Conservation (phyloP, 2,329 filamentous ascomycete genomes). For the Coccinonectria pachysandricola region DNA sequence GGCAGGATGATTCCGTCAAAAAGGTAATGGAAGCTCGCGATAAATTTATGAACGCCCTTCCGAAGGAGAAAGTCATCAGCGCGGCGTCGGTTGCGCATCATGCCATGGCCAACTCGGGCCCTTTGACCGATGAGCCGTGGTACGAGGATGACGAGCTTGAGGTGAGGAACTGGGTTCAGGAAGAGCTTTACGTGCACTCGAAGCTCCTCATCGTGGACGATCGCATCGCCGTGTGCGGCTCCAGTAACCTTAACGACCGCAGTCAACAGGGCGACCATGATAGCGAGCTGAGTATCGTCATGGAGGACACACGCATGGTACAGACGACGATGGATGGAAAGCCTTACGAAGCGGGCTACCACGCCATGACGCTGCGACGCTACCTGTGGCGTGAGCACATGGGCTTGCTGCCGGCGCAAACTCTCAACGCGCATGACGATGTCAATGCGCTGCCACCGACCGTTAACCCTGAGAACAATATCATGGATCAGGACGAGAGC, state of each 20-base stretch:
- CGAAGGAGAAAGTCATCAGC: slow-evolving; percentile 27
- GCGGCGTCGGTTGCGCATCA: slow-evolving; percentile 55
- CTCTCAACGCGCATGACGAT: slow-evolving; percentile 55
- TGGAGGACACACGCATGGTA: slow-evolving; percentile 69
- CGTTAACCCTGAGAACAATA: slow-evolving; percentile 55
- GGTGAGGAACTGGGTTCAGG: slow-evolving; percentile 82
- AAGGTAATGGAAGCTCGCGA: slow-evolving; percentile 37
- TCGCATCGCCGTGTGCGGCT: slow-evolving; percentile 72
- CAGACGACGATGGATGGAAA: slow-evolving; percentile 69
- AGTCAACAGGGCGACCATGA: slow-evolving; percentile 82
- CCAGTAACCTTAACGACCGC: slow-evolving; percentile 86
- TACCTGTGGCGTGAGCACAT: slow-evolving; percentile 88
- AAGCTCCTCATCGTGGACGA: slow-evolving; percentile 90
- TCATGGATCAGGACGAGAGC: slow-evolving; percentile 46
- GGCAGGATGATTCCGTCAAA: slow-evolving; percentile 27
- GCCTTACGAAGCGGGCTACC: slow-evolving; percentile 66
- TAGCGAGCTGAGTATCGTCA: slow-evolving; percentile 80
- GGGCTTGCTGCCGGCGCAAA: slow-evolving; percentile 66
- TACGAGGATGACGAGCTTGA: slow-evolving; percentile 64
- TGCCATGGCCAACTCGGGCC: slow-evolving; percentile 60
- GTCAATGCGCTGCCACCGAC: slow-evolving; percentile 65
- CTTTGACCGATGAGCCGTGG: slow-evolving; percentile 61
- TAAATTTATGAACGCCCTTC: slow-evolving; percentile 40
- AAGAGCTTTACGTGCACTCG: slow-evolving; percentile 90
- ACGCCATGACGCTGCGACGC: slow-evolving; percentile 69